phyloP scores from a whole-genome alignment of 2,329 filamentous ascomycete genomes.

The Tolypocladium nubicola region DNA sequence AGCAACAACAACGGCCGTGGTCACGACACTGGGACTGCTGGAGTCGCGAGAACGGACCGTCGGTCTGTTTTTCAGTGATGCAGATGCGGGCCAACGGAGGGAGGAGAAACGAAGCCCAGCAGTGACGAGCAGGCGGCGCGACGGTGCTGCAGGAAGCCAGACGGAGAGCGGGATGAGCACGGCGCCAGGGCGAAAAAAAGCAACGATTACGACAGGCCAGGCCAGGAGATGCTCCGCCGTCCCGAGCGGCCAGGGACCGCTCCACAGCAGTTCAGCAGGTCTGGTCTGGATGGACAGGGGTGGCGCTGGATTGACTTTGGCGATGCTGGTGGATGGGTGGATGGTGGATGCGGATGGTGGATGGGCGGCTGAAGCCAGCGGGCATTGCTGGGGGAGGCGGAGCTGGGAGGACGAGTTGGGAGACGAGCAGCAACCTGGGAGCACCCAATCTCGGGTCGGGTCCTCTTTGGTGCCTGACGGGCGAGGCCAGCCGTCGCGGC shows the following conservation, averaged over 20 bases:
- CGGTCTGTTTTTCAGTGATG: not conserved
- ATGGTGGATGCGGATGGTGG: too few species aligned
- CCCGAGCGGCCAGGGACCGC: not conserved
- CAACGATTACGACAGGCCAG: not conserved
- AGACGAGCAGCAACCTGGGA: too few species aligned
- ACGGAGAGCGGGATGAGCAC: not conserved
- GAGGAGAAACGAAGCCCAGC: not conserved
- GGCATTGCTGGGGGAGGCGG: not conserved
- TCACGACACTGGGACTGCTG: not conserved
- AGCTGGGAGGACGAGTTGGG: not conserved
- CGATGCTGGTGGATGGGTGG: too few species aligned
- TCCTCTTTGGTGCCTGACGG: not conserved
- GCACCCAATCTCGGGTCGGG: not conserved
- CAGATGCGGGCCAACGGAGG: not conserved
- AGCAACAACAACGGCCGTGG: not conserved
- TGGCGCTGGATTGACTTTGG: too few species aligned
- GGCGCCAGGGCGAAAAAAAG: not conserved
- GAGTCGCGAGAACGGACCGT: not conserved
- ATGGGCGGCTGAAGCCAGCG: too few species aligned
- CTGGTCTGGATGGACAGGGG: too few species aligned
- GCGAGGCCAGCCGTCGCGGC: not conserved
- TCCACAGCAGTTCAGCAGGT: not conserved
- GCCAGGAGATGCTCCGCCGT: not conserved
- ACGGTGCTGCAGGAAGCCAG: not conserved
- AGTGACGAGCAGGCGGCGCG: not conserved